Base-by-base conservation (phyloP, 306 rosid genomes). In the Lablab purpureus region DNA sequence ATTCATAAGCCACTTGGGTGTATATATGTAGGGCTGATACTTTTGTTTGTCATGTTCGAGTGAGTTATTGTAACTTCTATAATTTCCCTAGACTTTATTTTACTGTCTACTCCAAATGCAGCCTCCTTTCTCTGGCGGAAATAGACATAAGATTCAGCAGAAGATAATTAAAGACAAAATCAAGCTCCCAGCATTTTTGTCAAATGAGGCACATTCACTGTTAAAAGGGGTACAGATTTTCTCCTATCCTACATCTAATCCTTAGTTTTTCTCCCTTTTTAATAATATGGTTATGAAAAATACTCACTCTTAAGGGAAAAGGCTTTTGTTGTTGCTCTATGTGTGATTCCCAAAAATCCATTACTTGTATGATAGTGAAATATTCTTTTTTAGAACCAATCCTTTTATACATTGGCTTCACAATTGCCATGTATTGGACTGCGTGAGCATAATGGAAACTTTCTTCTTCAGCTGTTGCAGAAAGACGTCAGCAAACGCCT, bases 151-250 rank as follows among this genome's bases (percentile, higher is more conserved):
- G 84, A 85, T 87, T 32, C 93, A 91, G 82, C 90, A 87, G 83
- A 93, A 88, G 91, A 91, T 93, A 71, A 88, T 89, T 15, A 89
- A 84, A 86, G 98, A 91, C 62, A 91, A 91, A 86, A 74, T 93
- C 82, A 91, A 88, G 90, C 82, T 93, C 87, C 94, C 98, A 10
- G 77, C 93, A 1, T 93, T 82, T 84, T 85, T 93, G 86, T 79
- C 97, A 8, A 89, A 91, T 76, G 98, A 91, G 80, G 97, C 98
- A 41, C 96, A 91, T 85, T 89, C 98, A 64, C 83, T 93, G 80
- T 76, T 93, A 81, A 93, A 88, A 85, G 94, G 87, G 92, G 94
- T 92, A 86, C 77, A 34, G 21, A 32, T 45, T 55, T 71, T 66
- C 67, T 30, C 74, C 66, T 10, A 21, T 30, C 74, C 66, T 10